Base-by-base conservation (phyloP, 2,329 filamentous ascomycete genomes). In the Aspergillus unguis region DNA sequence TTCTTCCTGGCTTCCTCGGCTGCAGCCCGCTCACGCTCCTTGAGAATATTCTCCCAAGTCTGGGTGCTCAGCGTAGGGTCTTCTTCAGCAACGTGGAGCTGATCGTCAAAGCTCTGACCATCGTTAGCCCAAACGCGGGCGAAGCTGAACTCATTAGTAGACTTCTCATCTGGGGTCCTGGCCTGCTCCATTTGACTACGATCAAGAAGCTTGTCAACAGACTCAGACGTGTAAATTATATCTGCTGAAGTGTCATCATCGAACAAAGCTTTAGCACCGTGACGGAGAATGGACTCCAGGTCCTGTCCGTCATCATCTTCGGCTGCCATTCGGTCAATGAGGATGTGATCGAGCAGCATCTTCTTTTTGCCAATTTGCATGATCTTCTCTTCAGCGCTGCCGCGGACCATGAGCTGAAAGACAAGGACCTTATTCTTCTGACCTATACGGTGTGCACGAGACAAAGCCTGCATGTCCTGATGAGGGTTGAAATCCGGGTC, bases 401-500 rank as follows among this genome's bases (percentile, higher is more conserved):
- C 83, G 54, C 92, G 87, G 1, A 91, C 97, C 78, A 96, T 90
- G 0, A 99, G 76, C 68, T 97, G 92, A 64, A 97, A 96, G 59
- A 95, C 95, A 1, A 99, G 80, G 0, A 99, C 94, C 63, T 95
- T 96, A 60, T 94, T 91, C 71, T 91, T 90, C 71, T 99, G 95
- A 0, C 95, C 95, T 58, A 99, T 97, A 27, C 94, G 87, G 71
- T 99, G 94, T 17, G 92, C 94, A 59, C 95, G 85, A 29, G 92
- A 95, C 29, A 99, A 80, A 0, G 94, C 94, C 70, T 99, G 94
- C 37, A 99, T 88, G 65, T 99, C 95, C 71, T 99, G 94, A 66
- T 99, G 94, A 0, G 94, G 94, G 57, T 99, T 99, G 77, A 95
- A 97, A 66, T 99, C 94, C 0, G 90, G 90, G 63, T 99, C 92